phyloP scores from a whole-genome alignment of 768 basidiomycete species.

The Boletus speciosus region DNA sequence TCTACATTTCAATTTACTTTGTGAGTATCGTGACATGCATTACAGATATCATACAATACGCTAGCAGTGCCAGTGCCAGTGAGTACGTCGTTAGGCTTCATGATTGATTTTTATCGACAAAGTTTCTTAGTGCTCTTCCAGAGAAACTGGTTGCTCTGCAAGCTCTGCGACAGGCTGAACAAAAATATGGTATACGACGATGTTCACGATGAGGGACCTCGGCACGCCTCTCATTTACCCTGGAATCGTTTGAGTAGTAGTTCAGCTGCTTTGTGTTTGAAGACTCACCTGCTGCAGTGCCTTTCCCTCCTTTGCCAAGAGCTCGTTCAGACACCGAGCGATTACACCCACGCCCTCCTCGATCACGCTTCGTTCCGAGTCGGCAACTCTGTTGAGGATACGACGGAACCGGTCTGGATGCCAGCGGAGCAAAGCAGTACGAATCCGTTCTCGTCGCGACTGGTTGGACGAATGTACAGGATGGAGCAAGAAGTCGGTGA shows the following conservation, averaged over 20 bases:
- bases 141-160: slow-evolving; percentile 5
- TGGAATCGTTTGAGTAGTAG: slow-evolving; percentile 3
- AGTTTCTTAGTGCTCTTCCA: slow-evolving; percentile 14
- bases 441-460: slow-evolving; percentile 62
- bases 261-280: neutral
- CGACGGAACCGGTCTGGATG: slow-evolving; percentile 77
- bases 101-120: slow-evolving; percentile 10
- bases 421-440: slow-evolving; percentile 68
- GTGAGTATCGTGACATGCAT: neutral
- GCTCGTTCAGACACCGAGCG: slow-evolving; percentile 63
- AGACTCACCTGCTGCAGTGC: slow-evolving; percentile 18
- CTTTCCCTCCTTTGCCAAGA: slow-evolving; percentile 44
- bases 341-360: slow-evolving; percentile 65
- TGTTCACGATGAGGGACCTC: neutral
- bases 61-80: slow-evolving; percentile 1
- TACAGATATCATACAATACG: slow-evolving; percentile 23
- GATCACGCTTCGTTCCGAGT: slow-evolving; percentile 49
- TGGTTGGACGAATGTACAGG: slow-evolving; percentile 57
- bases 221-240: slow-evolving; percentile 16
- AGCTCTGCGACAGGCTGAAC: neutral
- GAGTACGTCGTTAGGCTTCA: slow-evolving; percentile 7
- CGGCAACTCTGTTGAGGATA: slow-evolving; percentile 48
- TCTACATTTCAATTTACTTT: slow-evolving; percentile 11
- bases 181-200: neutral
- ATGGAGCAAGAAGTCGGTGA: slow-evolving; percentile 61